Percentiles rank a stretch among this genome's conserved stretches.
These are phyloP conservation scores for Fusarium liriodendri DNA, from an alignment of 2,329 filamentous ascomycete genomes.

Conservation along the genomic window DNA sequence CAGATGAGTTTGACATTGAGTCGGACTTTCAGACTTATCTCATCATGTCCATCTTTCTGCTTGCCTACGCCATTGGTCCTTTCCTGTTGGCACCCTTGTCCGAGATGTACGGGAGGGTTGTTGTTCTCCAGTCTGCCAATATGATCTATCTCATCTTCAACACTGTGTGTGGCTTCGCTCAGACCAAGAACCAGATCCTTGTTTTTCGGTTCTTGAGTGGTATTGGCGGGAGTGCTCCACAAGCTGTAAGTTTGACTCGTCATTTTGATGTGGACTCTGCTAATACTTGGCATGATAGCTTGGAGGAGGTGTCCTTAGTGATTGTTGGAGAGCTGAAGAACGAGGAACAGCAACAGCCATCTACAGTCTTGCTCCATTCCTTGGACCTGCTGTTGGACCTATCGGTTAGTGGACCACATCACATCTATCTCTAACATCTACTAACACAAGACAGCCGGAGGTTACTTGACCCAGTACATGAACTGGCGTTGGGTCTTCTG, in stretches of 20 bases:
- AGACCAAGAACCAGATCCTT: conserved; percentile 59
- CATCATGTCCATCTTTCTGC: conserved; percentile 69
- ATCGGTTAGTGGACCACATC: conserved; percentile 42
- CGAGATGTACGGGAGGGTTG: conserved; percentile 62
- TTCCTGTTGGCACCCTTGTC: conserved; percentile 63
- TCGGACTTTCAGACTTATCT: conserved; percentile 59
- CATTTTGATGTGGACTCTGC: rapidly evolving
- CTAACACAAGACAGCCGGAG: conserved; percentile 44
- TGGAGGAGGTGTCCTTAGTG: conserved; percentile 59
- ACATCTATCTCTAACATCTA: background rate
- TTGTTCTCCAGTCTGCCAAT: conserved; percentile 58
- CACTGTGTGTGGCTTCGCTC: conserved; percentile 61
- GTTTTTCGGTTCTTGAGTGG: conserved; percentile 63
- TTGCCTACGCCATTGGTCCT: conserved; percentile 66
- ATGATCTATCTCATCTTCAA: conserved; percentile 66
- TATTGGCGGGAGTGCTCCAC: conserved; percentile 57
- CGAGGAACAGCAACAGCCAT: conserved; percentile 47
- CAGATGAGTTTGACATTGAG: conserved; percentile 56
- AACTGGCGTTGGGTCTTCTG: conserved; percentile 60
- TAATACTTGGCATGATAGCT: conserved; percentile 40
- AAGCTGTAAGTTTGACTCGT: conserved; percentile 50
- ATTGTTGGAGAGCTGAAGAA: conserved; percentile 59
- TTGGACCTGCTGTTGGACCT: conserved; percentile 56
- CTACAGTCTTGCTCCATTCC: conserved; percentile 55
- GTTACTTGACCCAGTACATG: conserved; percentile 51